Conservation (phyloP, 805 yeast genomes). For the Cyberlindnera mississippiensis region DNA sequence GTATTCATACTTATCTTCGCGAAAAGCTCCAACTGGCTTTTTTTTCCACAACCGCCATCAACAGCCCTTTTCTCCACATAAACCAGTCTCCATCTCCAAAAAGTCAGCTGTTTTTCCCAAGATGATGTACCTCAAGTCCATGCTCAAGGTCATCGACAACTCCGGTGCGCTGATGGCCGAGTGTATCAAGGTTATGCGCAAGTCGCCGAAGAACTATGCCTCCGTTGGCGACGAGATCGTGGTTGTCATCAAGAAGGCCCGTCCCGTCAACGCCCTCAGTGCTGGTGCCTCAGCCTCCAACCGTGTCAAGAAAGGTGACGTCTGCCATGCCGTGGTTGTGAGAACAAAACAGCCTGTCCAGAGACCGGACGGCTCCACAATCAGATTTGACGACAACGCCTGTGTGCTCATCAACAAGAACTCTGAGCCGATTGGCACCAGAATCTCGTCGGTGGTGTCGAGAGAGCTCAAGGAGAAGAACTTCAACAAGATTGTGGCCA, state of each 20-base stretch:
- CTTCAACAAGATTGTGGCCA: constrained; percentile 78
- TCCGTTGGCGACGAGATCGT: constrained; percentile 89
- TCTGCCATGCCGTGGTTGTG: constrained; percentile 91
- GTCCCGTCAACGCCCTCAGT: constrained; percentile 65
- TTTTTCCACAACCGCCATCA: neutral
- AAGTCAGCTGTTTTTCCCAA: too few relatives aligned
- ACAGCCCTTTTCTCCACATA: too few relatives aligned
- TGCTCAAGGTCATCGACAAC: constrained; percentile 89
- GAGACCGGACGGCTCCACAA: constrained; percentile 82
- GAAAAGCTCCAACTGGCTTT: neutral
- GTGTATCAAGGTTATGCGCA: constrained; percentile 91
- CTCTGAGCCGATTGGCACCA: constrained; percentile 91
- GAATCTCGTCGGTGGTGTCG: constrained; percentile 88
- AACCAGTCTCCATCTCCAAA: too few relatives aligned
- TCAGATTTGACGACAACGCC: constrained; percentile 93
- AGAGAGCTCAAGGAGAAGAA: constrained; percentile 82
- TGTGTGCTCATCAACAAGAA: constrained; percentile 91
- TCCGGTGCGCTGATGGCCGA: constrained; percentile 94
- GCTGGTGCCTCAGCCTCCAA: constrained; percentile 72
- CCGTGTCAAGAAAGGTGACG: constrained; percentile 91
- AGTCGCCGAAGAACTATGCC: constrained; percentile 80
- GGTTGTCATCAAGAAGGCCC: constrained; percentile 89
- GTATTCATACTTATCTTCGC: neutral
- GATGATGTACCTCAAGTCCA: constrained; percentile 87
- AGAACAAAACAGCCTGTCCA: constrained; percentile 76